Evolutionary conservation across 2,329 filamentous ascomycete species (phyloP).

Genomic region (Nectriaceae sp.): DNA sequence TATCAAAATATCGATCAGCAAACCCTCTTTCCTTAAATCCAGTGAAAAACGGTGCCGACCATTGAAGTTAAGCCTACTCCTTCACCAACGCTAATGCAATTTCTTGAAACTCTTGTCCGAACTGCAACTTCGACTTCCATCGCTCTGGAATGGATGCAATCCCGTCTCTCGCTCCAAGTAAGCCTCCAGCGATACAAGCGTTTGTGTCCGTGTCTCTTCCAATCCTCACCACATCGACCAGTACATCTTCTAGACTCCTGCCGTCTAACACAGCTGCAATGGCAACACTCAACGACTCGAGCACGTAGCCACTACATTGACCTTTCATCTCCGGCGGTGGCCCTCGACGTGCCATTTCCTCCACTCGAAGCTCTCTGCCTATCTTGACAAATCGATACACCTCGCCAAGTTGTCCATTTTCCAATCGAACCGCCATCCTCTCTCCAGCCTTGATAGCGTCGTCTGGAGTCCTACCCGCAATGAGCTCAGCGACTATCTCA

Average conservation of each 20-base stretch:
- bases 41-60: too few species aligned
- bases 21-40: too few species aligned
- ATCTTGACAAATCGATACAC: conserved; percentile 30
- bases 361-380: conserved; percentile 27
- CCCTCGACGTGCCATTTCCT: conserved; percentile 33
- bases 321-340: conserved; percentile 30
- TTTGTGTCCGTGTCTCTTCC: conserved; percentile 51
- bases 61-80: not conserved
- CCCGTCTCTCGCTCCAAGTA: conserved; percentile 48
- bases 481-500: conserved; percentile 35
- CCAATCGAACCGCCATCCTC: conserved; percentile 21
- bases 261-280: conserved; percentile 45
- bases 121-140: conserved; percentile 44
- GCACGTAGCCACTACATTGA: conserved; percentile 41
- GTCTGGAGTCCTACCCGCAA: conserved; percentile 23
- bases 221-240: conserved; percentile 47
- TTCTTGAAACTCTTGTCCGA: conserved; percentile 38
- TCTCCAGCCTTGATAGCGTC: conserved; percentile 34
- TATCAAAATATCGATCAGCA: too few species aligned
- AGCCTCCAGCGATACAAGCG: conserved; percentile 46
- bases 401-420: conserved; percentile 11
- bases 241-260: conserved; percentile 42
- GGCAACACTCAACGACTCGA: conserved; percentile 43
- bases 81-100: conserved; percentile 7
- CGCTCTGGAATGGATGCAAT: conserved; percentile 39